These are phyloP conservation scores for Bryoerythrophyllum caledonicum DNA, from an alignment of 225 moss, liverwort and hornwort genomes.

Conservation along the genomic window DNA sequence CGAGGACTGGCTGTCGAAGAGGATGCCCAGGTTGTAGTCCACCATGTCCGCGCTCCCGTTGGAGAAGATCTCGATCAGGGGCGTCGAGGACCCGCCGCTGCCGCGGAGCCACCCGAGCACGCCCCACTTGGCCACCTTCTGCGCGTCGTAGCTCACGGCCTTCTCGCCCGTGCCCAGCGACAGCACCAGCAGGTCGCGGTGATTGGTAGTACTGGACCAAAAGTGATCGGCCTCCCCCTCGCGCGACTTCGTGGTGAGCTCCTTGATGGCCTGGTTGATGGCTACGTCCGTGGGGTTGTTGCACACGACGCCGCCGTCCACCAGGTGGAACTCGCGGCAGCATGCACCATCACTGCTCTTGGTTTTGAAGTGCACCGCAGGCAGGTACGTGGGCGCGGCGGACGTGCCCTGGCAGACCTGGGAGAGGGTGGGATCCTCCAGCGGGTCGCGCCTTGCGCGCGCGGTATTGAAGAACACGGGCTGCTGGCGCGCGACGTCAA, in stretches of 20 bases:
- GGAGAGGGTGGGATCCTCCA: conserved; percentile 34
- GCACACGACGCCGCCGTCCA: conserved; percentile 62
- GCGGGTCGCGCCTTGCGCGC: conserved; percentile 29
- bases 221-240: not conserved
- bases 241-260: not conserved
- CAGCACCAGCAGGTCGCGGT: conserved; percentile 45
- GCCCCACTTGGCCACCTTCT: conserved; percentile 53
- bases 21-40: conserved; percentile 47
- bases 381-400: conserved; percentile 64
- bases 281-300: conserved; percentile 66
- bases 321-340: conserved; percentile 30
- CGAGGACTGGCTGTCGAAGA: conserved; percentile 36
- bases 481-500: conserved; percentile 34
- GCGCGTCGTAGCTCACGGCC: conserved; percentile 47
- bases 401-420: conserved; percentile 56
- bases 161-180: conserved; percentile 64
- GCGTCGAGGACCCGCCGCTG: conserved; percentile 38
- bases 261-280: conserved; percentile 50
- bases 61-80: conserved; percentile 50
- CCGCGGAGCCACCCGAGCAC: conserved; percentile 37
- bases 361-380: conserved; percentile 38
- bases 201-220: not conserved
- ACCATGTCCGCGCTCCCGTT: conserved; percentile 51
- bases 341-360: no score
- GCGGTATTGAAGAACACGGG: conserved; percentile 45